phyloP scores from a whole-genome alignment of 352 stramenopile genomes.

The Globisporangium okanoganense region DNA sequence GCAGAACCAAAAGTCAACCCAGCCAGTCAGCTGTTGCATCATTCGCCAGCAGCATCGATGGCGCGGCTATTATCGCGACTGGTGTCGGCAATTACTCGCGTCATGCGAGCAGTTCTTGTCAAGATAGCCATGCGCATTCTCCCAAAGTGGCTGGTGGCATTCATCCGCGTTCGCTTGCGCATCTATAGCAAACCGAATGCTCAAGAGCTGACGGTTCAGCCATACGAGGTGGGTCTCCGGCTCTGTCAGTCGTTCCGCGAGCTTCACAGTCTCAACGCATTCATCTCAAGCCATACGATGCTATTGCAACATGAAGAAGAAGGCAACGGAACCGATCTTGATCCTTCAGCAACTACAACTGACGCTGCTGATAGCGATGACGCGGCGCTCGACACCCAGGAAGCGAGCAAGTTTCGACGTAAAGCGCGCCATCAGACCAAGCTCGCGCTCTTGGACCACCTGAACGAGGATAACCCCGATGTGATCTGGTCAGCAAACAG shows the following conservation, averaged over 20 bases:
- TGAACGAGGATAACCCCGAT: slow-evolving; percentile 31
- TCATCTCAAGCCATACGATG: slow-evolving; percentile 19
- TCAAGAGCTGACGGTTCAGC: neutral
- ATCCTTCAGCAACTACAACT: too few species aligned
- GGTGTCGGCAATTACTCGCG: neutral
- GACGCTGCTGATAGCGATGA: slow-evolving; percentile 14
- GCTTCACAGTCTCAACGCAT: slow-evolving; percentile 25
- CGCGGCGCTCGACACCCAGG: slow-evolving; percentile 19
- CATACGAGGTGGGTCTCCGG: neutral
- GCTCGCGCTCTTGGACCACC: slow-evolving; percentile 36
- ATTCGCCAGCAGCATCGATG: neutral
- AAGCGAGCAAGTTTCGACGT: slow-evolving; percentile 48
- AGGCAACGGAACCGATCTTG: too few species aligned
- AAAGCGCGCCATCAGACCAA: slow-evolving; percentile 64
- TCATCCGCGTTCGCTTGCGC: neutral
- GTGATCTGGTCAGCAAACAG: slow-evolving; percentile 62
- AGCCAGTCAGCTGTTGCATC: neutral
- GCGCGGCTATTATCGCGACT: neutral
- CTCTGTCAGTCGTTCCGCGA: slow-evolving; percentile 20
- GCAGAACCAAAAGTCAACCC: neutral
- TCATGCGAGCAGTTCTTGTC: neutral
- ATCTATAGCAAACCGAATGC: neutral
- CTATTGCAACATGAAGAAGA: slow-evolving; percentile 4
- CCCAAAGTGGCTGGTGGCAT: neutral
- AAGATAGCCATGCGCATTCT: neutral